Evolutionary conservation across 2,329 filamentous ascomycete species (phyloP).

Genomic region (Aspergillus niger): DNA sequence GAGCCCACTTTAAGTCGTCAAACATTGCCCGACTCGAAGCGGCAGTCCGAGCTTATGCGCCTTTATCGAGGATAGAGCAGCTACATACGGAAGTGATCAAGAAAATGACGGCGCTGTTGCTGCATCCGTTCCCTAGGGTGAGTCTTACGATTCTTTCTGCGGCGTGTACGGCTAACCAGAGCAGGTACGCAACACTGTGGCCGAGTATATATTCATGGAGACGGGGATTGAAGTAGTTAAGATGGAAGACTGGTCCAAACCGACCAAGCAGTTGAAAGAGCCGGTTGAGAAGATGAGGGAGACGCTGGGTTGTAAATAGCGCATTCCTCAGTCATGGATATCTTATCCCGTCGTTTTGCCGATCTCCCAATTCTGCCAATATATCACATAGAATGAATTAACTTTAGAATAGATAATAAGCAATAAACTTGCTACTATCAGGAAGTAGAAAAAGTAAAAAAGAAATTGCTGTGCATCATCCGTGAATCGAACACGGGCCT

Average conservation of each 20-base stretch:
- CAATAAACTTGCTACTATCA: no score
- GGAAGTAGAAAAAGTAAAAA: slow-evolving; percentile 12
- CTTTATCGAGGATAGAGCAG: slow-evolving; percentile 59
- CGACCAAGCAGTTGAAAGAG: slow-evolving; percentile 37
- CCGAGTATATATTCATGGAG: slow-evolving; percentile 42
- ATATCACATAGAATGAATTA: no score
- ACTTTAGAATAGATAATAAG: no score
- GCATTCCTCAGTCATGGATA: not conserved
- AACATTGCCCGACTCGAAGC: slow-evolving; percentile 81
- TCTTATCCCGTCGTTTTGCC: not conserved
- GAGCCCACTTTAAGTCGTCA: slow-evolving; percentile 77
- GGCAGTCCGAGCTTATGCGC: slow-evolving; percentile 76
- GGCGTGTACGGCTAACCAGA: slow-evolving; percentile 4
- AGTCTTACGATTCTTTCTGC: slow-evolving; percentile 33
- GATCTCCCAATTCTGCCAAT: not conserved
- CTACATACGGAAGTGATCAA: slow-evolving; percentile 60
- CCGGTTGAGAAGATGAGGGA: slow-evolving; percentile 34
- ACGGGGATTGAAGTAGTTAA: slow-evolving; percentile 34
- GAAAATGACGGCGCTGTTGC: slow-evolving; percentile 71
- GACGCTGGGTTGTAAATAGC: slow-evolving; percentile 18
- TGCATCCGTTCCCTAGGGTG: slow-evolving; percentile 81
- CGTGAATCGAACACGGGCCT: slow-evolving; percentile 52
- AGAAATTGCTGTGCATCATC: slow-evolving; percentile 41
- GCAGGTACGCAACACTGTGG: slow-evolving; percentile 39
- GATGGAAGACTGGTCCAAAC: slow-evolving; percentile 39